These are phyloP conservation scores for Tricholoma bakamatsutake DNA, from an alignment of 768 basidiomycete species.

Conservation along the genomic window DNA sequence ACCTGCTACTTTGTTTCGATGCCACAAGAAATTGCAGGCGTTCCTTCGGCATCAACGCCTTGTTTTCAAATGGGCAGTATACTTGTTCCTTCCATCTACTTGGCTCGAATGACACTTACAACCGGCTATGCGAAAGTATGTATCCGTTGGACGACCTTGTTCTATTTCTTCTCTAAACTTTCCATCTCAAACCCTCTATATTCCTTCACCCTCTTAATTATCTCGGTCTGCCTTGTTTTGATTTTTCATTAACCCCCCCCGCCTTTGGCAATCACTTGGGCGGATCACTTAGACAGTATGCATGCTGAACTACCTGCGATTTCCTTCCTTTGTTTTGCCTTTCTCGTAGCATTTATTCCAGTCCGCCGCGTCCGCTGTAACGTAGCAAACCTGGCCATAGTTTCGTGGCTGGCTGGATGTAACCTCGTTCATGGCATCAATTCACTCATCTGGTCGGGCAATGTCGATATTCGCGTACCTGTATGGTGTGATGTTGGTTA, in stretches of 20 bases:
- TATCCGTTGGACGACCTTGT: conserved; percentile 17
- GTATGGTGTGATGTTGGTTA: conserved; percentile 79
- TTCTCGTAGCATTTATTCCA: conserved; percentile 36
- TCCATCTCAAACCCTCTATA: not conserved
- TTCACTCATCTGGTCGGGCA: conserved; percentile 56
- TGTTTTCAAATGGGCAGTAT: conserved; percentile 22
- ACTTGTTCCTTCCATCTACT: conserved; percentile 17
- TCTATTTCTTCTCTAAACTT: conserved; percentile 19
- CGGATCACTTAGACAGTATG: conserved; percentile 20
- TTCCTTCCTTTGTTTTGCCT: conserved; percentile 38
- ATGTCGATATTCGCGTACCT: conserved; percentile 34
- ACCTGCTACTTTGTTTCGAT: conserved; percentile 1
- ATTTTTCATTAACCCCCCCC: not conserved
- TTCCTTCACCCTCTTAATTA: not conserved
- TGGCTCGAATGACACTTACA: conserved; percentile 8
- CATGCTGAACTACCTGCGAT: conserved; percentile 30
- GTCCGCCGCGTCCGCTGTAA: conserved; percentile 41
- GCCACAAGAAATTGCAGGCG: not conserved
- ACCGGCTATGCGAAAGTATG: conserved; percentile 4
- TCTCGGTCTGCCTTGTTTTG: not conserved
- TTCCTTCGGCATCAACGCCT: conserved; percentile 13
- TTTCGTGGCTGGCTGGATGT: conserved; percentile 43
- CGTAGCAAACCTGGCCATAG: conserved; percentile 41
- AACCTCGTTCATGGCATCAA: conserved; percentile 53
- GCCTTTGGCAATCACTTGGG: not conserved